Percentiles rank a stretch among this genome's conserved stretches.
These are phyloP conservation scores for Corynascus novoguineensis DNA, from an alignment of 495 filamentous ascomycete genomes.

Conservation along the genomic window DNA sequence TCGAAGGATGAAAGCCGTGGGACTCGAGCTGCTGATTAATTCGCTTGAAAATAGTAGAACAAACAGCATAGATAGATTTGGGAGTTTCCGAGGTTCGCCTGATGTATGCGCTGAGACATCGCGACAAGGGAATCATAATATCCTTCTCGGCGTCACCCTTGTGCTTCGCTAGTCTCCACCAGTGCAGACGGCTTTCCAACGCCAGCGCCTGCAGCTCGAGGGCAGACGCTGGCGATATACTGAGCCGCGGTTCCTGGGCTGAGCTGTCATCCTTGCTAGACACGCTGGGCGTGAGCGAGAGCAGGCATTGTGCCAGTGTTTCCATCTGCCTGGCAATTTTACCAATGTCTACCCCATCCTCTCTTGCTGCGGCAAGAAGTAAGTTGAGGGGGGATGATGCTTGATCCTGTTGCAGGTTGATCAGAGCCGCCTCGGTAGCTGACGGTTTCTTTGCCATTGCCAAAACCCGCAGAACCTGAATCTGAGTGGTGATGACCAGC, in stretches of 20 bases:
- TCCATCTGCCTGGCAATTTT: constrained; percentile 70
- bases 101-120: constrained; percentile 58
- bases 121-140: constrained; percentile 60
- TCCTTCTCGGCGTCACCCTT: constrained; percentile 62
- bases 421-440: constrained; percentile 46
- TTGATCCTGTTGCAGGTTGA: constrained; percentile 39
- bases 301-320: constrained; percentile 57
- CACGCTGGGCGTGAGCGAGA: constrained; percentile 57
- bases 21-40: constrained; percentile 27
- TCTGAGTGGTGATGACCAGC: constrained; percentile 49
- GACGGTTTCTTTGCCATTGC: constrained; percentile 45
- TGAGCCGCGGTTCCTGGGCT: constrained; percentile 44
- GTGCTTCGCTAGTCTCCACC: constrained; percentile 71
- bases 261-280: constrained; percentile 48
- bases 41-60: constrained; percentile 21
- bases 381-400: constrained; percentile 62
- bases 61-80: constrained; percentile 37
- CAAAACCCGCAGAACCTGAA: constrained; percentile 48
- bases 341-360: constrained; percentile 38
- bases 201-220: constrained; percentile 64
- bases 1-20: constrained; percentile 17
- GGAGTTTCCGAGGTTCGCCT: constrained; percentile 45
- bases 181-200: constrained; percentile 58
- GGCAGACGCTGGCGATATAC: constrained; percentile 52
- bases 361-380: constrained; percentile 49